phyloP scores from a whole-genome alignment of 495 filamentous ascomycete species.

The Thermochaetoides thermophila region DNA sequence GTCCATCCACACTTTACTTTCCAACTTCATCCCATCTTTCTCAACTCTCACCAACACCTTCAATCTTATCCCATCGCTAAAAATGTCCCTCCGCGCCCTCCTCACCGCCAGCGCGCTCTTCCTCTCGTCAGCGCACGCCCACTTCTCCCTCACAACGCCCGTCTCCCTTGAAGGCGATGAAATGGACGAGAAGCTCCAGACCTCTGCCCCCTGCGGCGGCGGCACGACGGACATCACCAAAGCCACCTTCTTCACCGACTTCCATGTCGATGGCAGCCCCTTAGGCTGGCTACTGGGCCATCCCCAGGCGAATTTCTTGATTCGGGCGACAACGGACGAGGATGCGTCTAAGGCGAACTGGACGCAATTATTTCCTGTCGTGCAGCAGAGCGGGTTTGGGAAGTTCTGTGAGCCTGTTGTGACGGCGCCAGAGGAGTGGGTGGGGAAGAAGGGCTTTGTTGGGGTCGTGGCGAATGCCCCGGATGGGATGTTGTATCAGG shows the following conservation, averaged over 20 bases:
- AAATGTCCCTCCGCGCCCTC: slow-evolving; percentile 17
- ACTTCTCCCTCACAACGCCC: slow-evolving; percentile 34
- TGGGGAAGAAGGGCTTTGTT: slow-evolving; percentile 35
- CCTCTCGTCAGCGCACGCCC: slow-evolving; percentile 23
- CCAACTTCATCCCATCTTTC: too few species aligned
- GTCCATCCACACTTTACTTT: too few species aligned
- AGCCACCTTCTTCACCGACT: slow-evolving; percentile 26
- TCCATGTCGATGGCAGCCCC: slow-evolving; percentile 36
- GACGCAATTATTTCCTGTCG: slow-evolving; percentile 31
- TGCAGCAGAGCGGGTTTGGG: slow-evolving; percentile 31
- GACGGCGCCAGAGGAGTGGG: slow-evolving; percentile 25
- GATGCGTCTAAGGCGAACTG: slow-evolving; percentile 30
- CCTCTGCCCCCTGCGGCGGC: slow-evolving; percentile 32
- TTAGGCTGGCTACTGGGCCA: slow-evolving; percentile 27
- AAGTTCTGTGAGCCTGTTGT: slow-evolving; percentile 28
- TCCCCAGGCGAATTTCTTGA: slow-evolving; percentile 31
- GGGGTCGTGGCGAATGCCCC: slow-evolving; percentile 25
- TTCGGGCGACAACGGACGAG: slow-evolving; percentile 36
- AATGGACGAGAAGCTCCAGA: slow-evolving; percentile 28
- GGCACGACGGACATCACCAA: slow-evolving; percentile 22
- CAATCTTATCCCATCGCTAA: too few species aligned
- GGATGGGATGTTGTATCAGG: slow-evolving; percentile 39
- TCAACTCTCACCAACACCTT: too few species aligned
- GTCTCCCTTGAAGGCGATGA: slow-evolving; percentile 23
- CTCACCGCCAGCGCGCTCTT: slow-evolving; percentile 16